Evolutionary conservation across 2,329 filamentous ascomycete genomes (phyloP).

Genomic region (Harringtonia lauricola): DNA sequence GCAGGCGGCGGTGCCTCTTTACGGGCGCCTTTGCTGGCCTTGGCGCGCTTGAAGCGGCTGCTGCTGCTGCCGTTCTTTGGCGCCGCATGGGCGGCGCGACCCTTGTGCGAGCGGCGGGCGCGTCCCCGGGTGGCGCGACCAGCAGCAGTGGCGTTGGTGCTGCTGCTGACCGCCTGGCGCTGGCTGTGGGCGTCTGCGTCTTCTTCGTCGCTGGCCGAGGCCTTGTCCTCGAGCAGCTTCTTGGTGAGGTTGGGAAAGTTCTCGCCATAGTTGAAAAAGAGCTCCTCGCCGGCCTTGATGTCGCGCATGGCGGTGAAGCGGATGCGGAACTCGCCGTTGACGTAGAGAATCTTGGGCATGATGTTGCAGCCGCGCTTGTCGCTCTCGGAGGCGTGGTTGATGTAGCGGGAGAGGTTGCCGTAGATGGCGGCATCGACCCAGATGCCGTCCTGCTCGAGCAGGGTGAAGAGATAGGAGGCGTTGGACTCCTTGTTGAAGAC

Average conservation of each 20-base stretch:
- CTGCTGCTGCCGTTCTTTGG: neutral
- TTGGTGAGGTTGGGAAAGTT: constrained; percentile 52
- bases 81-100: neutral
- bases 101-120: neutral
- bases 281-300: constrained; percentile 61
- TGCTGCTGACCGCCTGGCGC: neutral
- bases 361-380: constrained; percentile 47
- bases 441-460: constrained; percentile 48
- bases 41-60: constrained; percentile 2
- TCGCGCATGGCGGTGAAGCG: constrained; percentile 58
- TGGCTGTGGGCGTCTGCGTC: neutral
- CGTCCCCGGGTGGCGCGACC: neutral
- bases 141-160: neutral
- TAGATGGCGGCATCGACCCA: constrained; percentile 67
- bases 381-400: constrained; percentile 58
- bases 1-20: constrained; percentile 12
- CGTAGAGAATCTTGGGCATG: constrained; percentile 54
- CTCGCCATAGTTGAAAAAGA: constrained; percentile 74
- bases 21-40: constrained; percentile 10
- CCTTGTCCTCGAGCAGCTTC: constrained; percentile 34
- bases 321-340: constrained; percentile 67
- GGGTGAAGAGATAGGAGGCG: constrained; percentile 53
- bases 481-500: constrained; percentile 52
- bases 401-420: constrained; percentile 73
- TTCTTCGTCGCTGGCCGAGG: constrained; percentile 12